Conservation (phyloP, 768 basidiomycete genomes). For the Ramaria sp. region DNA sequence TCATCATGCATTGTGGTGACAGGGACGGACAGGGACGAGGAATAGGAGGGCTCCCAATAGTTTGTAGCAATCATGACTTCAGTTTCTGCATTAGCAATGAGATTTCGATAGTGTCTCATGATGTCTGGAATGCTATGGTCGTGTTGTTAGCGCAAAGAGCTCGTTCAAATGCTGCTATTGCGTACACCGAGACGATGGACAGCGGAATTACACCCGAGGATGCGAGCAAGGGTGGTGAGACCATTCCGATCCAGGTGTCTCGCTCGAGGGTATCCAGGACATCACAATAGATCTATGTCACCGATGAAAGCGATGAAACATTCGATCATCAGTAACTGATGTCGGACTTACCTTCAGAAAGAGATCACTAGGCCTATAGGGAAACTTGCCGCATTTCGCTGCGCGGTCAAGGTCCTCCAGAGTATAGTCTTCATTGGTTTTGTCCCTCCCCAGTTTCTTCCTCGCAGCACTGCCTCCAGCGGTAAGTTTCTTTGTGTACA, state of each 20-base stretch:
- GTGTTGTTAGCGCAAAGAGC: background rate
- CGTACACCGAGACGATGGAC: slow-evolving; percentile 46
- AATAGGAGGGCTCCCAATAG: slow-evolving; percentile 44
- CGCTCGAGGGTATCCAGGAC: slow-evolving; percentile 46
- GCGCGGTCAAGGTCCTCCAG: slow-evolving; percentile 36
- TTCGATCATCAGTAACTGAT: background rate
- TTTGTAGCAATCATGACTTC: slow-evolving; percentile 65
- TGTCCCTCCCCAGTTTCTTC: slow-evolving; percentile 15
- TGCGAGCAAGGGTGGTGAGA: slow-evolving; percentile 54
- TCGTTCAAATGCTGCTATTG: background rate
- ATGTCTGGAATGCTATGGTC: slow-evolving; percentile 52
- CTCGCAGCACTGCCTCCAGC: slow-evolving; percentile 13
- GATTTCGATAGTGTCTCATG: slow-evolving; percentile 55
- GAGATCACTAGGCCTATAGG: slow-evolving; percentile 41
- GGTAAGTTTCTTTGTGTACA: slow-evolving; percentile 29
- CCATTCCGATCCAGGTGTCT: slow-evolving; percentile 44
- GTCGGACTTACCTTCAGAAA: slow-evolving; percentile 42
- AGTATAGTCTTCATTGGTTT: slow-evolving; percentile 19
- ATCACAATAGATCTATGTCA: slow-evolving; percentile 46
- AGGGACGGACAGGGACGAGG: slow-evolving; percentile 28
- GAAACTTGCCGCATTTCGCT: slow-evolving; percentile 41
- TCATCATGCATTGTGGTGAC: background rate
- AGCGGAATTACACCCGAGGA: slow-evolving; percentile 53
- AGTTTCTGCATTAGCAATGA: slow-evolving; percentile 48
- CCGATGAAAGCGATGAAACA: background rate